phyloP scores from a whole-genome alignment of 805 yeast genomes.

The Groenewaldozyma salmanticensis region DNA sequence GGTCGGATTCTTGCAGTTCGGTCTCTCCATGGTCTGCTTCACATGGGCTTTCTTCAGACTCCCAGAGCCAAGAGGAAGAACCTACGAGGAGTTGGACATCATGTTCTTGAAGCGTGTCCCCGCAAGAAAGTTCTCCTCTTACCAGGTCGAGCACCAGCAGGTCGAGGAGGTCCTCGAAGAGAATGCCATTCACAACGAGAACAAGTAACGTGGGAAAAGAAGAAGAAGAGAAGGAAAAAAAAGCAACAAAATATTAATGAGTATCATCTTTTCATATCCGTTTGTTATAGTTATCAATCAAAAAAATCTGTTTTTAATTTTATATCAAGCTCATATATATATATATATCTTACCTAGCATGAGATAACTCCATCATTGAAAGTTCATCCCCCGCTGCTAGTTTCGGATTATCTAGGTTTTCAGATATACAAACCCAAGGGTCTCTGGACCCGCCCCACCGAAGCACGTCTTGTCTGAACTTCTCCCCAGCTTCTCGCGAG shows the following conservation, averaged over 20 bases:
- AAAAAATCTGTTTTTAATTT: no score
- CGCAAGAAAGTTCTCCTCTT: conserved; percentile 25
- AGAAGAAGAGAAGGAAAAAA: no score
- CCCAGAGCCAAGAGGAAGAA: conserved; percentile 51
- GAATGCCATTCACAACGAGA: no score
- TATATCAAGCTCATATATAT: no score
- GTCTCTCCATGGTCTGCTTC: conserved; percentile 32
- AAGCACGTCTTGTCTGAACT: conserved; percentile 57
- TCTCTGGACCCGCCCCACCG: conserved; percentile 92
- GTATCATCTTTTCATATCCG: no score
- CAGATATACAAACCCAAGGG: conserved; percentile 81
- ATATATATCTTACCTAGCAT: no score
- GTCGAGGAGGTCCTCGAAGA: no score
- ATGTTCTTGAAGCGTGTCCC: conserved; percentile 32
- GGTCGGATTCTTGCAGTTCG: conserved; percentile 7
- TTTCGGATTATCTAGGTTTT: conserved; percentile 56
- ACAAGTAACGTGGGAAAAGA: no score
- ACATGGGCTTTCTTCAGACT: conserved; percentile 41
- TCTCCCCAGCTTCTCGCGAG: conserved; percentile 62
- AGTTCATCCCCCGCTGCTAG: conserved; percentile 55
- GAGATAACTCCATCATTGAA: conserved; percentile 39
- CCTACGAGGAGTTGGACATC: conserved; percentile 50
- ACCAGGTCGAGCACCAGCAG: no score
- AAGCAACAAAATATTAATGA: no score
- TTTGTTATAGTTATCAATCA: no score